Evolutionary conservation across 257 asterid species (phyloP).

Genomic region (Fraxinus quadrangulata): DNA sequence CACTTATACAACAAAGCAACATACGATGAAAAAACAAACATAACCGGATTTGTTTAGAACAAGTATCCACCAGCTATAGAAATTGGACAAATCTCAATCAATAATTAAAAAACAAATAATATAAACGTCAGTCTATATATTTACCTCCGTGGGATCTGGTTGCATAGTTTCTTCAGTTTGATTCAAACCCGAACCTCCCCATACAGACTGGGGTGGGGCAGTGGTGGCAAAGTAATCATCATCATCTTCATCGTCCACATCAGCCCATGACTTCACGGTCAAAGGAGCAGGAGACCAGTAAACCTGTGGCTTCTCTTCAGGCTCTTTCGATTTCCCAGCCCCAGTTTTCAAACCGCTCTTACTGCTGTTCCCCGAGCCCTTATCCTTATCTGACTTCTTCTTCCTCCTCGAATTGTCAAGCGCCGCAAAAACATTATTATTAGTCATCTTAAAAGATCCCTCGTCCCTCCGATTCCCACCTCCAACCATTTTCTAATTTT

Average conservation of each 20-base stretch:
- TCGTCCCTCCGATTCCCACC: conserved; percentile 87
- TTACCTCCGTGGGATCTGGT: conserved; percentile 64
- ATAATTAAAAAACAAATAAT: background rate
- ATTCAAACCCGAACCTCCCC: conserved; percentile 49
- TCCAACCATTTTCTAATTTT: conserved; percentile 62
- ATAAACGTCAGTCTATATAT: conserved; percentile 9
- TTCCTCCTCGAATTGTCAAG: conserved; percentile 81
- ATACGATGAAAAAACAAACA: background rate
- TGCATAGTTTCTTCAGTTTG: conserved; percentile 30
- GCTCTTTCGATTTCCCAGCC: conserved; percentile 32
- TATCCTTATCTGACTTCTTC: conserved; percentile 82
- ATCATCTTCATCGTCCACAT: conserved; percentile 95
- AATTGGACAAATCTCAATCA: background rate
- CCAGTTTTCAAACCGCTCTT: conserved; percentile 41
- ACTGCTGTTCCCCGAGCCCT: conserved; percentile 45
- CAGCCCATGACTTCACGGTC: conserved; percentile 88
- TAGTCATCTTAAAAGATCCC: conserved; percentile 62
- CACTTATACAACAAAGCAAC: background rate
- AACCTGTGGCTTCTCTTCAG: conserved; percentile 55
- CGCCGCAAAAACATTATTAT: conserved; percentile 87
- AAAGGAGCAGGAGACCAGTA: conserved; percentile 95
- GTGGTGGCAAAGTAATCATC: conserved; percentile 92
- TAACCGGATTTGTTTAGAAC: background rate
- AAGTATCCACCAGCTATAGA: too few species aligned
- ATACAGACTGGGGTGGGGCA: conserved; percentile 77